These are phyloP conservation scores for Discostella pseudostelligera DNA, from an alignment of 108 stramenopile genomes.

Conservation along the genomic window DNA sequence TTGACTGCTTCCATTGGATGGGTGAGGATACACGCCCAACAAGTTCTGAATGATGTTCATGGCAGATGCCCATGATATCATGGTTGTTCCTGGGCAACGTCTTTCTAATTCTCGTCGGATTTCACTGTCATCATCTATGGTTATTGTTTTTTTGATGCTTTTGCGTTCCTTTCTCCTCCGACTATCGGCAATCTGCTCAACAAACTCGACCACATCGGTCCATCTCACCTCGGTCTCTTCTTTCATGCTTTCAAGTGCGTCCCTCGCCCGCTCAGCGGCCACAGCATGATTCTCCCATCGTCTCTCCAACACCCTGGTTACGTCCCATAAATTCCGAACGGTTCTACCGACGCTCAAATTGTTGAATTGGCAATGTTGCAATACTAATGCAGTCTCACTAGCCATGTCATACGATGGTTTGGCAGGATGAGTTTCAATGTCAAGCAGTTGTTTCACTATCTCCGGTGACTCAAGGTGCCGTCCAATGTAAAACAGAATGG, in stretches of 20 bases:
- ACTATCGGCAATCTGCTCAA: conserved; percentile 44
- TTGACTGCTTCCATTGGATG: conserved; percentile 30
- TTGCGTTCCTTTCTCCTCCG: conserved; percentile 48
- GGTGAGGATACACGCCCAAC: conserved; percentile 24
- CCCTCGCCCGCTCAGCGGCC: conserved; percentile 67
- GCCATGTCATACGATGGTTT: conserved; percentile 95
- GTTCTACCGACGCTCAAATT: conserved; percentile 67
- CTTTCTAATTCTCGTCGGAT: conserved; percentile 10
- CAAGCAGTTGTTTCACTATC: conserved; percentile 77
- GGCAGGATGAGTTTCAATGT: conserved; percentile 81
- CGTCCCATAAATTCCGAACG: conserved; percentile 72
- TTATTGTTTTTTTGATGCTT: neutral
- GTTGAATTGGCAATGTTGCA: conserved; percentile 88
- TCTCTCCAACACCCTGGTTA: conserved; percentile 61
- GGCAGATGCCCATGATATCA: conserved; percentile 32
- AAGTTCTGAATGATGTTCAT: conserved; percentile 22
- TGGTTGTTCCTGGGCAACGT: neutral
- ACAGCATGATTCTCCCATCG: conserved; percentile 75
- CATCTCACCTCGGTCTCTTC: conserved; percentile 40
- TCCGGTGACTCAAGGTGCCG: conserved; percentile 79
- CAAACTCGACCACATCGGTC: conserved; percentile 58
- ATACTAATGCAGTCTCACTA: conserved; percentile 82
- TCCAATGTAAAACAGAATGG: conserved; percentile 91
- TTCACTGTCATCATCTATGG: conserved; percentile 6
- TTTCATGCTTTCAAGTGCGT: conserved; percentile 56